Base-by-base conservation (phyloP, 2,329 filamentous ascomycete species). In the Aspergillus uvarum region DNA sequence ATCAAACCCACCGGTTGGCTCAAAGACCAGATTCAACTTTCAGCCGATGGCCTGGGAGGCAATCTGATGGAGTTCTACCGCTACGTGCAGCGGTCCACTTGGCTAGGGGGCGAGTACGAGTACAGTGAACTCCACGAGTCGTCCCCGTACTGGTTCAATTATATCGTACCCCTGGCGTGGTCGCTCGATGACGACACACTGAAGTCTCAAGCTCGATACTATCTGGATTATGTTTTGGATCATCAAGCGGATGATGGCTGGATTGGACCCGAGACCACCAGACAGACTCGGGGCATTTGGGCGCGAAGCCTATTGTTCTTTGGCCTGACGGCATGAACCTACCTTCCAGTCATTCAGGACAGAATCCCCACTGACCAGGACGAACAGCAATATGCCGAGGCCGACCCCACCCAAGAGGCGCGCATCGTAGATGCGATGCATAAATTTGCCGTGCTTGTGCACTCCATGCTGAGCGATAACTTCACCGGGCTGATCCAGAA, bases 131-230 rank as follows among this genome's bases (percentile, higher is more conserved):
- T 86, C 2, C 79, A 85, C 64, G 84, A 87, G 72, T 81, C 79
- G 1, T 78, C 81, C 26, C 82, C 83, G 0, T 87, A 87, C 68
- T 86, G 83, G 82, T 82, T 85, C 66, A 86, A 87, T 64, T 81
- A 79, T 4, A 73, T 85, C 1, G 83, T 87, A 2, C 83, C 84
- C 19, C 75, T 86, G 24, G 83, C 84, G 1, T 86, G 82, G 61
- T 72, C 71, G 0, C 69, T 83, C 4, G 74, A 82, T 54, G 80
- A 86, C 66, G 63, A 72, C 3, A 71, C 79, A 5, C 71, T 87
- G n/a, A 82, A 83, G 63, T 65, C 63, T 0, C 83, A 87, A 61
- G 79, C 83, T 7, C 74, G 77, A 19, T 62, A 71, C 5, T 78
- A 79, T 31, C 69, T 81, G 5, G 72, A 81, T 55, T 80, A 81